phyloP scores from a whole-genome alignment of 495 filamentous ascomycete genomes.

The Hypoxylon fuscum region DNA sequence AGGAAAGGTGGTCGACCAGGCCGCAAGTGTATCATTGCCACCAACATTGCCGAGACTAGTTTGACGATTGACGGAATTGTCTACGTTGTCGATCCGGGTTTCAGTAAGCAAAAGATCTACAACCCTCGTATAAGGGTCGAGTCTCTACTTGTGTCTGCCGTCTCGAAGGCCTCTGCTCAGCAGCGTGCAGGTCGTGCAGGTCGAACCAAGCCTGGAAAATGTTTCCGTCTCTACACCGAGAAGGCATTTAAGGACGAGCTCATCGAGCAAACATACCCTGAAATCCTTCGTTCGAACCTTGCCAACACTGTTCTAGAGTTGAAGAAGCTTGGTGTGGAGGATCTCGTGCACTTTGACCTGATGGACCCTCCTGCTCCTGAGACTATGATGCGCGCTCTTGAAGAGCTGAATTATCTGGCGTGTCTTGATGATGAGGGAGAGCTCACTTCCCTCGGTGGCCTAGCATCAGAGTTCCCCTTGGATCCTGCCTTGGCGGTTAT shows the following conservation, averaged over 20 bases:
- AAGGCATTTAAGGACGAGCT: constrained; percentile 97
- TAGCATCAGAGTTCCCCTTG: constrained; percentile 95
- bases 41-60: constrained; percentile 97
- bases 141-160: constrained; percentile 92
- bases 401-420: constrained; percentile 96
- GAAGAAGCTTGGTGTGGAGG: constrained; percentile 96
- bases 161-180: constrained; percentile 98
- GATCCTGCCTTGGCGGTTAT: constrained; percentile 97
- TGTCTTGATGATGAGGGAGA: constrained; percentile 97
- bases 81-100: constrained; percentile 97
- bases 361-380: constrained; percentile 99
- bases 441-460: constrained; percentile 81
- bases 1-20: constrained; percentile 83
- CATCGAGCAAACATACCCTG: constrained; percentile 95
- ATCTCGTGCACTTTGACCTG: constrained; percentile 96
- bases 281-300: constrained; percentile 93
- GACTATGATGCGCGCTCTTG: constrained; percentile 97
- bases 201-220: constrained; percentile 97
- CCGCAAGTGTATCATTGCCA: constrained; percentile 94
- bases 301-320: constrained; percentile 93
- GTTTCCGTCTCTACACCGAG: constrained; percentile 97
- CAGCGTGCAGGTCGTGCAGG: constrained; percentile 98
- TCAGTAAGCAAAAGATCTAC: constrained; percentile 99
- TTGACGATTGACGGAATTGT: constrained; percentile 99
- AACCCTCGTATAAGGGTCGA: constrained; percentile 96